Evolutionary conservation across 2,329 filamentous ascomycete genomes (phyloP).

Genomic region (Triangularia verruculosa): DNA sequence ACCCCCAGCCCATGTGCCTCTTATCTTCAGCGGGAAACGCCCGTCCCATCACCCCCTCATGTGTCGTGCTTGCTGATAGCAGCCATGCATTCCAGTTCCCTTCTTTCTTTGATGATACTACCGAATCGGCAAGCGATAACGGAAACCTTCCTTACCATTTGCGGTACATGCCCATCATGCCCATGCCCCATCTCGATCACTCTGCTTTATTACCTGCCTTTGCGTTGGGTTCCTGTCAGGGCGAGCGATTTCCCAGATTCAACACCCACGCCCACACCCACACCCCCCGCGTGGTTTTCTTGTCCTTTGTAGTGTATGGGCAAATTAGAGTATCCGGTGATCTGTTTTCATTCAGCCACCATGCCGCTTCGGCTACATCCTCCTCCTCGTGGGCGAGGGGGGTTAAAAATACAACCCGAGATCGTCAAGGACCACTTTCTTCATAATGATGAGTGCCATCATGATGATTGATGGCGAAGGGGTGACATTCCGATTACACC

Average conservation of each 20-base stretch:
- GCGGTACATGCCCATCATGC: not conserved
- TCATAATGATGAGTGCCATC: not conserved
- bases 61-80: not conserved
- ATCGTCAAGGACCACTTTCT: not conserved
- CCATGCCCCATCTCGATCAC: not conserved
- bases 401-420: not conserved
- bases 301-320: too few relatives aligned
- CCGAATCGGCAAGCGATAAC: not conserved
- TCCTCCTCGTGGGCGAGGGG: not conserved
- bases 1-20: slow-evolving; percentile 8
- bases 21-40: not conserved
- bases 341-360: not conserved
- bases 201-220: not conserved
- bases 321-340: not conserved
- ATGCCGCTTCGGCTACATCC: not conserved
- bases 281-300: not conserved
- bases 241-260: not conserved
- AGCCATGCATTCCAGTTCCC: not conserved
- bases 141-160: not conserved
- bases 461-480: too few relatives aligned
- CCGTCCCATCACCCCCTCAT: not conserved
- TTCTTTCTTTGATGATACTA: not conserved
- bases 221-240: not conserved
- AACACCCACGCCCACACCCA: not conserved
- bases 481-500: not conserved